Percentiles rank a stretch among this genome's conserved stretches.
Evolutionary conservation across 1,284 basidiomycete species (phyloP).

Genomic region (Bjerkandera adusta): DNA sequence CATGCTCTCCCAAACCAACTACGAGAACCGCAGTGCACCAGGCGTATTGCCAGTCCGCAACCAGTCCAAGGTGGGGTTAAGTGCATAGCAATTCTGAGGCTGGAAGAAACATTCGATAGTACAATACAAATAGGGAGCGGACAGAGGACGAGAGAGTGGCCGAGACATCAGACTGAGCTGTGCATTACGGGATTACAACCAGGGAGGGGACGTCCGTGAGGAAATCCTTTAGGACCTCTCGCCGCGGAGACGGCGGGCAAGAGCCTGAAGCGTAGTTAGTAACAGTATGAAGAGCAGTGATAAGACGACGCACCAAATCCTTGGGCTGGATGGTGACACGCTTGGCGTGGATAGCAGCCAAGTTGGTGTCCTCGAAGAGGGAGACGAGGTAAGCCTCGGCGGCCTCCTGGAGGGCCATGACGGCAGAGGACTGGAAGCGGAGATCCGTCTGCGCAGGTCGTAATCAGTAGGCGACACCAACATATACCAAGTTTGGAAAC

Average conservation of each 20-base stretch:
- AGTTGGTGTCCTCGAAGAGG: conserved; percentile 91
- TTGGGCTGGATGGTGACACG: conserved; percentile 88
- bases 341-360: conserved; percentile 93
- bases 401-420: conserved; percentile 95
- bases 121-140: conserved; percentile 6
- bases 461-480: conserved; percentile 8
- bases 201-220: background rate
- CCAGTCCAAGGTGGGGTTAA: too few relatives aligned
- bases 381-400: conserved; percentile 97
- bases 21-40: too few relatives aligned
- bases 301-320: conserved; percentile 53
- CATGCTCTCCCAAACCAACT: too few relatives aligned
- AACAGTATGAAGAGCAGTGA: background rate
- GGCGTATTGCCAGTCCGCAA: too few relatives aligned
- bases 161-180: background rate
- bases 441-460: conserved; percentile 67
- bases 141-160: background rate
- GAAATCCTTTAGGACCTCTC: conserved; percentile 69
- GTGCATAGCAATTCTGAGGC: too few relatives aligned
- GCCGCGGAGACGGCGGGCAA: conserved; percentile 87
- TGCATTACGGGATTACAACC: background rate
- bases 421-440: conserved; percentile 96
- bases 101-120: conserved; percentile 1
- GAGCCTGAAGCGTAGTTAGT: conserved; percentile 38
- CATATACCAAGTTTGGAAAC: conserved; percentile 16